phyloP scores from a whole-genome alignment of 2,329 filamentous ascomycete genomes.

The Ceratocystis destructans region DNA sequence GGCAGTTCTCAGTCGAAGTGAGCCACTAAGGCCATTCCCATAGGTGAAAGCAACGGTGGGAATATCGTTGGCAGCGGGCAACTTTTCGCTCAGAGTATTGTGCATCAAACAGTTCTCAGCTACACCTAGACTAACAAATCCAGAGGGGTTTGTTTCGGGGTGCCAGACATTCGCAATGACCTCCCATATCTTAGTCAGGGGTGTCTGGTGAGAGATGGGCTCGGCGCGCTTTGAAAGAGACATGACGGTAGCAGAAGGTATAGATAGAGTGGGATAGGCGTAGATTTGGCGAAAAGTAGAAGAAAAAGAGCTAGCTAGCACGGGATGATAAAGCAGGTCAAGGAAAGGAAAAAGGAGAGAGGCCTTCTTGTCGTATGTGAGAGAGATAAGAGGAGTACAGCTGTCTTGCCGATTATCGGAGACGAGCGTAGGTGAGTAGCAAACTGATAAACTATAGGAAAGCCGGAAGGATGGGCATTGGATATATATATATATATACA shows the following conservation, averaged over 20 bases:
- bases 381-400: too few relatives aligned
- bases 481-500: neutral
- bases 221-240: constrained; percentile 25
- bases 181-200: constrained; percentile 29
- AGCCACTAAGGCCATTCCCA: constrained; percentile 30
- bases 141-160: constrained; percentile 29
- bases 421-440: neutral
- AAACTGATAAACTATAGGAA: neutral
- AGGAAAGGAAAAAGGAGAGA: neutral
- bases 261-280: neutral
- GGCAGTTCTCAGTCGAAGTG: constrained; percentile 25
- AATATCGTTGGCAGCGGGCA: constrained; percentile 29
- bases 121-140: constrained; percentile 37
- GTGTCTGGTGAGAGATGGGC: constrained; percentile 23
- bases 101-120: constrained; percentile 43
- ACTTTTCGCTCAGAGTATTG: constrained; percentile 29
- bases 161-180: constrained; percentile 34
- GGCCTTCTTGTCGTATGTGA: neutral
- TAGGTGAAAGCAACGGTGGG: constrained; percentile 29
- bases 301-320: neutral
- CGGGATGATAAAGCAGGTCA: neutral
- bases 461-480: neutral
- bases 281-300: neutral
- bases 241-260: constrained; percentile 17
- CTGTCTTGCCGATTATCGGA: neutral